Evolutionary conservation across 164 flowering plant species (phyloP).

Genomic region (Liriodendron chinense): DNA sequence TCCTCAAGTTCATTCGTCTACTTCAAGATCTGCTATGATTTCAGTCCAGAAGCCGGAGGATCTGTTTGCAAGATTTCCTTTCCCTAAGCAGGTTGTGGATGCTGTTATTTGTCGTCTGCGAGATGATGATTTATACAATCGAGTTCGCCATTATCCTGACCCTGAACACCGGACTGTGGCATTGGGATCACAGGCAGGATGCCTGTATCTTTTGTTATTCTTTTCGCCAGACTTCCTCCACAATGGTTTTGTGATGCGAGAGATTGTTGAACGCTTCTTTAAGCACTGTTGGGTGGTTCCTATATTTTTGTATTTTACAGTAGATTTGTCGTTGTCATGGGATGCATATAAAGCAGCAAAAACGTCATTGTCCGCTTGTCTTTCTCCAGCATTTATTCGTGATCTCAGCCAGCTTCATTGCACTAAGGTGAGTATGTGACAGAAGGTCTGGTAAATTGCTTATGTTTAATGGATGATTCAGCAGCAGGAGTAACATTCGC

Average conservation of each 20-base stretch:
- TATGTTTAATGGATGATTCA: no score
- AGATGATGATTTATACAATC: conserved; percentile 26
- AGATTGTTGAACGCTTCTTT: conserved; percentile 29
- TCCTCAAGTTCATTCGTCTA: conserved; percentile 3
- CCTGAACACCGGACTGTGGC: conserved; percentile 29
- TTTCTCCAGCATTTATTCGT: conserved; percentile 15
- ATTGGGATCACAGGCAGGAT: conserved; percentile 28
- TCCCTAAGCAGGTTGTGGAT: conserved; percentile 25
- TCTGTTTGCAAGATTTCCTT: conserved; percentile 24
- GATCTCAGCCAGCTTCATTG: conserved; percentile 26
- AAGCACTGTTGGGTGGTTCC: conserved; percentile 27
- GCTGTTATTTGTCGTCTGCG: conserved; percentile 19
- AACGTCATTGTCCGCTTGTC: conserved; percentile 20
- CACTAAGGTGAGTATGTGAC: conserved; percentile 18
- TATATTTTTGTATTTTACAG: conserved; percentile 24
- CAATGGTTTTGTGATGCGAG: conserved; percentile 27
- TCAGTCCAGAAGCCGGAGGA: conserved; percentile 26
- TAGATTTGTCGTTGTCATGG: conserved; percentile 28
- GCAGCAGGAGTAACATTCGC: no score
- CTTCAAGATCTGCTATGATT: conserved; percentile 9
- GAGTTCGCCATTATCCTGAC: conserved; percentile 23
- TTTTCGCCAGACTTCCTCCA: conserved; percentile 22
- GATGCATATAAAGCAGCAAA: conserved; percentile 27
- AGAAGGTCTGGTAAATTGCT: background rate
- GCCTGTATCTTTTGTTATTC: conserved; percentile 21